These are phyloP conservation scores for Hypoxylon sp. DNA, from an alignment of 2,329 filamentous ascomycete genomes.

Conservation along the genomic window DNA sequence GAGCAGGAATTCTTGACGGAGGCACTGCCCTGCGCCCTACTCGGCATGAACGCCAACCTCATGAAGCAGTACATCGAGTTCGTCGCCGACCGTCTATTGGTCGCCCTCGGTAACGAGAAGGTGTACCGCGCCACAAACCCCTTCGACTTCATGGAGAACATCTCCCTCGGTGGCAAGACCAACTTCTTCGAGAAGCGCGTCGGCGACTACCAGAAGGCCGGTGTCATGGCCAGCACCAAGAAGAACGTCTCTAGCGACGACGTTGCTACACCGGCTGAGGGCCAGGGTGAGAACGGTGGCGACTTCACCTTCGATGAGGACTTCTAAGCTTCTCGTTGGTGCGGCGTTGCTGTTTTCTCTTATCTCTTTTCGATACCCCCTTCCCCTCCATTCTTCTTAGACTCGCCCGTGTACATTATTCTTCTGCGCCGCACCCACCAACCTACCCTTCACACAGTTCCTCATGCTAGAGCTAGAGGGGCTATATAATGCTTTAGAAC, in stretches of 20 bases:
- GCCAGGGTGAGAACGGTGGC: slow-evolving; percentile 73
- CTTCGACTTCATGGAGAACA: slow-evolving; percentile 99
- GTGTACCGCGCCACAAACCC: slow-evolving; percentile 93
- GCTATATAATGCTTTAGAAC: slow-evolving; percentile 35
- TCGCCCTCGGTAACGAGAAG: slow-evolving; percentile 95
- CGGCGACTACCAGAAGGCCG: slow-evolving; percentile 99
- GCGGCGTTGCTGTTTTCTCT: slow-evolving; percentile 37
- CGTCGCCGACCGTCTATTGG: slow-evolving; percentile 92
- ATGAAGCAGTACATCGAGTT: slow-evolving; percentile 99
- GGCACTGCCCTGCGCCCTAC: slow-evolving; percentile 89
- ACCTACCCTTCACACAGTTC: slow-evolving; percentile 3
- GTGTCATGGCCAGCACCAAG: slow-evolving; percentile 95
- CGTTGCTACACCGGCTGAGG: slow-evolving; percentile 61
- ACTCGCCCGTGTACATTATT: slow-evolving; percentile 30
- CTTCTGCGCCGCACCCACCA: slow-evolving; percentile 6
- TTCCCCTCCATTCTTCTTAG: slow-evolving; percentile 34
- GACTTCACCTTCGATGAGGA: slow-evolving; percentile 97
- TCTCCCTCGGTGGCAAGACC: slow-evolving; percentile 98
- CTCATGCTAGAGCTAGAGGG: slow-evolving; percentile 22
- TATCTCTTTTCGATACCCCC: slow-evolving; percentile 48
- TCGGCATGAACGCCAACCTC: slow-evolving; percentile 96
- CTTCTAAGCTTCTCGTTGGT: slow-evolving; percentile 74
- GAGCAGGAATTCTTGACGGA: slow-evolving; percentile 99
- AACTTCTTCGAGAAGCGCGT: slow-evolving; percentile 99
- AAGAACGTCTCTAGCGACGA: slow-evolving; percentile 67